phyloP scores from a whole-genome alignment of 2,329 filamentous ascomycete species.

The Scytalidium lignicola region DNA sequence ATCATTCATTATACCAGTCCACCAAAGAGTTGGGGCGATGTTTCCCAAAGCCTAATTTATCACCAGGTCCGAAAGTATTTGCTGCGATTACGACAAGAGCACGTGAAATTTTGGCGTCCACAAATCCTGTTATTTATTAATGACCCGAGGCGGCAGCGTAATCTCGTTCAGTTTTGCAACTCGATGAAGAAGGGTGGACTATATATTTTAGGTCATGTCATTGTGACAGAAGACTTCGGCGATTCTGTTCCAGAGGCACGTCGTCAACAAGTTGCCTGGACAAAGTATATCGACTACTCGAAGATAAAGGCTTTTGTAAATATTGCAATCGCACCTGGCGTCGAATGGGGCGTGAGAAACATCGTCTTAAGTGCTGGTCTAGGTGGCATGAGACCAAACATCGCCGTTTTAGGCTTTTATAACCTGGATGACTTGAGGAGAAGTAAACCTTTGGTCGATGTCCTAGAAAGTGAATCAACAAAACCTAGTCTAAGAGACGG shows the following conservation, averaged over 20 bases:
- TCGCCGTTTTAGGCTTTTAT: slow-evolving; percentile 75
- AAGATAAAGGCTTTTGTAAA: slow-evolving; percentile 88
- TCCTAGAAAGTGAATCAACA: slow-evolving; percentile 40
- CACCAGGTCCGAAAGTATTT: slow-evolving; percentile 85
- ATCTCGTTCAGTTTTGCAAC: slow-evolving; percentile 86
- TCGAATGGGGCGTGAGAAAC: slow-evolving; percentile 82
- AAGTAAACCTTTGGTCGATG: slow-evolving; percentile 49
- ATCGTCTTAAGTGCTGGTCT: slow-evolving; percentile 75
- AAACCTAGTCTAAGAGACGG: slow-evolving; percentile 18
- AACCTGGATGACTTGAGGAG: slow-evolving; percentile 71
- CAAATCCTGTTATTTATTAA: slow-evolving; percentile 83
- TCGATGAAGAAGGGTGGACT: slow-evolving; percentile 82
- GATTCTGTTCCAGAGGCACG: slow-evolving; percentile 75
- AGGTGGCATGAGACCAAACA: slow-evolving; percentile 85
- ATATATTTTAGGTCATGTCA: slow-evolving; percentile 80
- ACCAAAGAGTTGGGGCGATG: slow-evolving; percentile 85
- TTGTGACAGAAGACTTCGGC: slow-evolving; percentile 78
- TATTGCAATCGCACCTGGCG: slow-evolving; percentile 72
- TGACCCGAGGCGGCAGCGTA: slow-evolving; percentile 73
- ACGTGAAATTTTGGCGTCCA: slow-evolving; percentile 91
- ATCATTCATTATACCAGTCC: slow-evolving; percentile 82
- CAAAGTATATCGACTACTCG: slow-evolving; percentile 80
- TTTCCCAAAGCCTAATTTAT: slow-evolving; percentile 85
- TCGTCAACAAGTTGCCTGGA: slow-evolving; percentile 76
- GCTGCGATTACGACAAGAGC: slow-evolving; percentile 75